phyloP scores from a whole-genome alignment of 805 yeast genomes.

The Starmerella potacharoeniae region DNA sequence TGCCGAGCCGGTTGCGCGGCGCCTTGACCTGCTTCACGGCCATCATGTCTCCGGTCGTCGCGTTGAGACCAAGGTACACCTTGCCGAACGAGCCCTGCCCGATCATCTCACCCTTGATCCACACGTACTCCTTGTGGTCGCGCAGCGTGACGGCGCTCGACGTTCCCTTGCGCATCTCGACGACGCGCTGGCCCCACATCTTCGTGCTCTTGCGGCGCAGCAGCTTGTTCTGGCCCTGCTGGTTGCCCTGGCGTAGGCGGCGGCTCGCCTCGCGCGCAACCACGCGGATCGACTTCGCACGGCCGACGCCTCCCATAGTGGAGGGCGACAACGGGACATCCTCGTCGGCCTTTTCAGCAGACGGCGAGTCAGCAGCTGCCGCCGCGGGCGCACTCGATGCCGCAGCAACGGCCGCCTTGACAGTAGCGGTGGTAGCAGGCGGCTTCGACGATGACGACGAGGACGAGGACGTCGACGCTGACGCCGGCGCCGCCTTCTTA shows the following conservation, averaged over 20 bases:
- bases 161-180: constrained; percentile 59
- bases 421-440: neutral
- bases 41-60: constrained; percentile 96
- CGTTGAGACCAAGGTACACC: constrained; percentile 82
- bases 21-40: constrained; percentile 85
- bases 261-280: constrained; percentile 81
- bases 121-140: constrained; percentile 70
- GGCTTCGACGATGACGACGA: too few species aligned
- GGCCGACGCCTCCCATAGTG: neutral
- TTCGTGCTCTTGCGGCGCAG: constrained; percentile 76
- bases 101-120: constrained; percentile 95
- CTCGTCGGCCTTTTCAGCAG: neutral
- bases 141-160: constrained; percentile 46
- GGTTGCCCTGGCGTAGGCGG: constrained; percentile 31
- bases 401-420: neutral
- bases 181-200: constrained; percentile 93
- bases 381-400: neutral
- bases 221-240: constrained; percentile 21
- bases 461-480: too few species aligned
- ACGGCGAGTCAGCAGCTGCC: neutral
- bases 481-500: too few species aligned
- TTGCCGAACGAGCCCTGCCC: constrained; percentile 96
- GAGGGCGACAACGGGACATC: neutral
- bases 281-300: constrained; percentile 77
- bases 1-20: constrained; percentile 20